Conservation (phyloP, 805 yeast species). For the Barnettozyma wickerhamii region DNA sequence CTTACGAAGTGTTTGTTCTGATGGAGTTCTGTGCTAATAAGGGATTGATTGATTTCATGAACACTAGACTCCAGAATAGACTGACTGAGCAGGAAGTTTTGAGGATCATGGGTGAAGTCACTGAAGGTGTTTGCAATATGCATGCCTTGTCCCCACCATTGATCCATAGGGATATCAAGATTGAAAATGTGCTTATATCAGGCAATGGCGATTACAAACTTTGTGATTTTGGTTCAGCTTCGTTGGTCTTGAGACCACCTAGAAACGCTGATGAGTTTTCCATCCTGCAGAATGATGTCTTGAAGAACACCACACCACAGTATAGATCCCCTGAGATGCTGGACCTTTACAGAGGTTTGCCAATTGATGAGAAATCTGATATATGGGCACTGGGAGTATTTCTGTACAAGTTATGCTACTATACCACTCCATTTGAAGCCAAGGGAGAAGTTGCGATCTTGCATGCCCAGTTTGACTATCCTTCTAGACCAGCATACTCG, state of each 20-base stretch:
- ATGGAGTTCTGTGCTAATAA: slow-evolving; percentile 79
- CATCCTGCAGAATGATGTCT: slow-evolving; percentile 58
- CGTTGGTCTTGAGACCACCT: slow-evolving; percentile 61
- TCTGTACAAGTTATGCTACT: slow-evolving; percentile 72
- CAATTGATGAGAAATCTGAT: slow-evolving; percentile 79
- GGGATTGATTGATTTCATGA: slow-evolving; percentile 79
- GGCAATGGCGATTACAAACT: slow-evolving; percentile 56
- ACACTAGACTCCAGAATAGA: slow-evolving; percentile 60
- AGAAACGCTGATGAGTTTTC: slow-evolving; percentile 55
- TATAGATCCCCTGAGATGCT: slow-evolving; percentile 85
- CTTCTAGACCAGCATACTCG: slow-evolving; percentile 54
- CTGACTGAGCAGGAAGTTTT: slow-evolving; percentile 66
- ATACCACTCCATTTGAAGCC: slow-evolving; percentile 77
- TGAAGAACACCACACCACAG: slow-evolving; percentile 82
- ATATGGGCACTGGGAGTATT: slow-evolving; percentile 84
- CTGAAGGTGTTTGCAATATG: slow-evolving; percentile 74
- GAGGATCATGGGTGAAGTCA: slow-evolving; percentile 61
- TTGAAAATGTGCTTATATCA: slow-evolving; percentile 72
- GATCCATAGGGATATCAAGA: slow-evolving; percentile 76
- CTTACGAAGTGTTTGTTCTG: slow-evolving; percentile 72
- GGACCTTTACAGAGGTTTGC: slow-evolving; percentile 60
- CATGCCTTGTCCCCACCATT: slow-evolving; percentile 70
- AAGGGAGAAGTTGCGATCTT: slow-evolving; percentile 61
- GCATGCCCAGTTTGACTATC: slow-evolving; percentile 49
- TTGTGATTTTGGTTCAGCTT: slow-evolving; percentile 82